Conservation (phyloP, 148 eudicot species). For the Nepenthes mirabilis region DNA sequence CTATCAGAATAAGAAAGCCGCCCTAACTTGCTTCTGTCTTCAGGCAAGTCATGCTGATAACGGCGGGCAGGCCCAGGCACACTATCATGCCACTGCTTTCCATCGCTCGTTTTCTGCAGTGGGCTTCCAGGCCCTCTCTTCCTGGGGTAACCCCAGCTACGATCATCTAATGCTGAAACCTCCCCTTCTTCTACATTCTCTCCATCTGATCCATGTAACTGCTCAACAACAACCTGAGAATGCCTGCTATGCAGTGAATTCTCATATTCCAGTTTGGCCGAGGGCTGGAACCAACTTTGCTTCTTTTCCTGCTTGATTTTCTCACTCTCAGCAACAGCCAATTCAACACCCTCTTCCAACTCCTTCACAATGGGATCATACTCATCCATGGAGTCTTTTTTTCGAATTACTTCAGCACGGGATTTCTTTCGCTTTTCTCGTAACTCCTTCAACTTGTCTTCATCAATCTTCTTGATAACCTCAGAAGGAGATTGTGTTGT, state of each 20-base stretch:
- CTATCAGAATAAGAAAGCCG: conserved; percentile 43
- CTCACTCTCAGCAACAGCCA: conserved; percentile 57
- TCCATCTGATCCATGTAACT: conserved; percentile 25
- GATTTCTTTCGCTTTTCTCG: conserved; percentile 68
- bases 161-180: conserved; percentile 45
- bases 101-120: conserved; percentile 36
- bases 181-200: conserved; percentile 84
- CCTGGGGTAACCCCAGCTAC: conserved; percentile 47
- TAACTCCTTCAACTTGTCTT: conserved; percentile 70
- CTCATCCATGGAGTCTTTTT: conserved; percentile 62
- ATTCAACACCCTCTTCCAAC: conserved; percentile 85
- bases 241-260: conserved; percentile 14
- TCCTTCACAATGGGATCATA: conserved; percentile 82
- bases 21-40: conserved; percentile 36
- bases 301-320: conserved; percentile 49
- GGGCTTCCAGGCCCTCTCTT: conserved; percentile 75
- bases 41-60: conserved; percentile 29
- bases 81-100: conserved; percentile 35
- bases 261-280: conserved; percentile 26
- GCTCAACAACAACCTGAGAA: conserved; percentile 23
- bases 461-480: conserved; percentile 51
- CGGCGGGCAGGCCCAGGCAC: conserved; percentile 15
- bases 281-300: conserved; percentile 40
- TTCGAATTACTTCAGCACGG: conserved; percentile 41
- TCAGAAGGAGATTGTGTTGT: conserved; percentile 59